Conservation (phyloP, 148 eudicot species). For the Amaranthus palmeri region DNA sequence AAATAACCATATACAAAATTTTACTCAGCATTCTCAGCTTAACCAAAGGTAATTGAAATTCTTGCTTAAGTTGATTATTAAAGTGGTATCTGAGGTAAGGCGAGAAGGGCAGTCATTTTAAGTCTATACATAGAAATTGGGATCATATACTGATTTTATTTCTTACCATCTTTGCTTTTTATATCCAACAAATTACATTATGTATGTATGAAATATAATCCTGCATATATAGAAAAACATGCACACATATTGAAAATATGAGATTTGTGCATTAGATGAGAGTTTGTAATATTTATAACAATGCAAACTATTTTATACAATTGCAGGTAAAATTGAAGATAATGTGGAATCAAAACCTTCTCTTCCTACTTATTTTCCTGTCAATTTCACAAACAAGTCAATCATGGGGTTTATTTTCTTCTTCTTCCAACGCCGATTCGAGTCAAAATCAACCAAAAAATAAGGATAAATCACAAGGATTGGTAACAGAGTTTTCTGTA, state of each 20-base stretch:
- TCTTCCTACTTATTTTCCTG: constrained; percentile 22
- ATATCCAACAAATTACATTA: no score
- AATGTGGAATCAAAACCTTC: constrained; percentile 1
- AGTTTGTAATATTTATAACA: not conserved
- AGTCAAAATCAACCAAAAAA: constrained; percentile 6
- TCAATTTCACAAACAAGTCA: constrained; percentile 18
- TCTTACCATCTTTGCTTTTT: no score
- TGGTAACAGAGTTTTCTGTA: constrained; percentile 49
- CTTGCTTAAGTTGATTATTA: no score
- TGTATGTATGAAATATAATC: no score
- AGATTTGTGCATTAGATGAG: not conserved
- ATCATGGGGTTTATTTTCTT: constrained; percentile 38
- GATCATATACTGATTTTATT: no score
- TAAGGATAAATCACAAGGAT: constrained; percentile 4
- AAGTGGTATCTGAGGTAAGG: no score
- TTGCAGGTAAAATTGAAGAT: constrained; percentile 5
- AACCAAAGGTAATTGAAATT: no score
- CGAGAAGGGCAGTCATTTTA: no score
- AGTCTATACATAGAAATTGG: no score
- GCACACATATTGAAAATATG: not conserved
- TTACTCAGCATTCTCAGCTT: no score
- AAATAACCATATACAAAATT: no score
- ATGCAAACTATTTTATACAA: not conserved
- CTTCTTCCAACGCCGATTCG: constrained; percentile 15
- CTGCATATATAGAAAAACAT: not conserved